These are phyloP conservation scores for Aureobasidium sp. DNA, from an alignment of 2,329 filamentous ascomycete species.

Conservation along the genomic window DNA sequence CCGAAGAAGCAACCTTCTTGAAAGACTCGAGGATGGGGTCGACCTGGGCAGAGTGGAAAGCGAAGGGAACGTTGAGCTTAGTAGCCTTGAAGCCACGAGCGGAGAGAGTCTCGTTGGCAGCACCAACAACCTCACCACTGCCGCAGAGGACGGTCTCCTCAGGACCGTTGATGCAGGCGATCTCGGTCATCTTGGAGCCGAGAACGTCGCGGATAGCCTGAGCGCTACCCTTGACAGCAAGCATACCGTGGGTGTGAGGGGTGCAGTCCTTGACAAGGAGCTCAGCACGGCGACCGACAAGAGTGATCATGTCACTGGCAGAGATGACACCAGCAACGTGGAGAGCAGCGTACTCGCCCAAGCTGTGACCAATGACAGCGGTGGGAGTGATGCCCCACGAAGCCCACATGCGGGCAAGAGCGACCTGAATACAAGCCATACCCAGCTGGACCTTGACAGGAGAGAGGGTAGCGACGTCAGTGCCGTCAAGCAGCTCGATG, in stretches of 20 bases:
- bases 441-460: constrained; percentile 44
- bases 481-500: constrained; percentile 40
- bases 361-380: constrained; percentile 48
- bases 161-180: constrained; percentile 69
- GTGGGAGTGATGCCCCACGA: constrained; percentile 46
- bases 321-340: constrained; percentile 62
- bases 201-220: constrained; percentile 46
- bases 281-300: constrained; percentile 60
- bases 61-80: constrained; percentile 56
- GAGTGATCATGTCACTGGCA: constrained; percentile 59
- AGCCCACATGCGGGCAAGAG: constrained; percentile 44
- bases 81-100: constrained; percentile 50
- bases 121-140: constrained; percentile 50
- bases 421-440: constrained; percentile 45
- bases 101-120: constrained; percentile 41
- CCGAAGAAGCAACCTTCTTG: constrained; percentile 44
- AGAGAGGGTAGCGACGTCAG: constrained; percentile 41
- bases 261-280: constrained; percentile 58
- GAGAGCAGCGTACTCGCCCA: constrained; percentile 67
- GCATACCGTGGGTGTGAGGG: constrained; percentile 57
- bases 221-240: constrained; percentile 46
- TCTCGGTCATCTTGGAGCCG: constrained; percentile 41
- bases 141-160: constrained; percentile 66
- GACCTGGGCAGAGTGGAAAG: constrained; percentile 58
- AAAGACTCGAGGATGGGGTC: constrained; percentile 55